phyloP scores from a whole-genome alignment of 306 rosid species.

The Cyamopsis tetragonoloba region DNA sequence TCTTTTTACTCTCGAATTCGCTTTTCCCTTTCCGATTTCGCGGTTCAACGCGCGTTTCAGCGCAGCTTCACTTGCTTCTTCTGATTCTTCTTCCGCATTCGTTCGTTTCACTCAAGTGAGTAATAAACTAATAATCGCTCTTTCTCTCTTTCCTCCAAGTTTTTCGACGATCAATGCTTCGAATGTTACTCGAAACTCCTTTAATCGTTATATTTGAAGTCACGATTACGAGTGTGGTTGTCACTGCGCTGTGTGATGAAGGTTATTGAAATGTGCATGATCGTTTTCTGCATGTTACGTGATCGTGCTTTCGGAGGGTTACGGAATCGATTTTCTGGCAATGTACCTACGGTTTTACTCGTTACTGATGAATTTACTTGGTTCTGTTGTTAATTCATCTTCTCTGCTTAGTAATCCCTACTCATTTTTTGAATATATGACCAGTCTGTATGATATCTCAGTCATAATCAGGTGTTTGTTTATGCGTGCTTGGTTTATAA shows the following conservation, averaged over 20 bases:
- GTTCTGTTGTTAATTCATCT: background rate
- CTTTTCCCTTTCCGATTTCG: background rate
- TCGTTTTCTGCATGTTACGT: conserved; percentile 37
- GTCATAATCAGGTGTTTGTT: background rate
- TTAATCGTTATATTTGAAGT: background rate
- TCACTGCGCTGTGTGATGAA: background rate
- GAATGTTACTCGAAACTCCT: background rate
- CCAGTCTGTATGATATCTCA: background rate
- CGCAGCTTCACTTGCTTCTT: background rate
- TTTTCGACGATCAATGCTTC: background rate
- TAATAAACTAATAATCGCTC: background rate
- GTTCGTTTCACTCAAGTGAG: background rate
- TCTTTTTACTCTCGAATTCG: background rate
- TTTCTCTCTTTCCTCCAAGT: background rate
- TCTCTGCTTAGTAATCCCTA: background rate
- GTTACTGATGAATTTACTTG: conserved; percentile 11
- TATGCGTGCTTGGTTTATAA: background rate
- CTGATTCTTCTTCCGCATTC: background rate
- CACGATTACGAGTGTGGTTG: background rate
- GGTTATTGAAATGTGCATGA: conserved; percentile 20
- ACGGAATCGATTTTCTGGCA: conserved; percentile 28
- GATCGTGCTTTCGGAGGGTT: conserved; percentile 32
- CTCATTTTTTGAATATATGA: background rate
- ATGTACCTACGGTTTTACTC: conserved; percentile 41
- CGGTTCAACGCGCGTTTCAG: background rate